Evolutionary conservation across 495 filamentous ascomycete species (phyloP).

Genomic region (Hyaloscypha variabilis): DNA sequence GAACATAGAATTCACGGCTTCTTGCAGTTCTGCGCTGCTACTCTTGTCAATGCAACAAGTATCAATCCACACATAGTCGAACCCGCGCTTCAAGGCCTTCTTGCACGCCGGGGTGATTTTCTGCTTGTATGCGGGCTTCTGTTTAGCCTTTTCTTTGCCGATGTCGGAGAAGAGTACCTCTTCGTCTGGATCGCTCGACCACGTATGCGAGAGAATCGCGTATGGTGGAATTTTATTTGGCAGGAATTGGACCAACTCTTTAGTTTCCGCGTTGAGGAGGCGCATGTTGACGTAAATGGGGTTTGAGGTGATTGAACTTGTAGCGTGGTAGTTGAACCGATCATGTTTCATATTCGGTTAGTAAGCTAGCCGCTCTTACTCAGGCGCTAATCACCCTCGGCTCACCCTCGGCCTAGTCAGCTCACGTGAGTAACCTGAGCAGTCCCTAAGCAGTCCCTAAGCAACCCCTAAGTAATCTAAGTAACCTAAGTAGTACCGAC

Average conservation of each 20-base stretch:
- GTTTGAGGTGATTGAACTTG: too few species aligned
- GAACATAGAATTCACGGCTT: conserved; percentile 4
- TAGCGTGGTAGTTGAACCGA: too few species aligned
- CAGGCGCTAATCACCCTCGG: too few species aligned
- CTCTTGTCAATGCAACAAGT: conserved; percentile 2
- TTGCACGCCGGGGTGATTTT: background rate
- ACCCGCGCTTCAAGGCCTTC: background rate
- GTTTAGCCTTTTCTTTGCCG: conserved; percentile 1
- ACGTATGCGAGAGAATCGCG: conserved; percentile 2
- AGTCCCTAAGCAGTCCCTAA: too few species aligned
- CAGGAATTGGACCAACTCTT: background rate
- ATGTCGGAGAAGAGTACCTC: background rate
- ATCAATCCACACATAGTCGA: conserved; percentile 8
- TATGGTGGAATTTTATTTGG: conserved; percentile 4
- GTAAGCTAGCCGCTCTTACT: too few species aligned
- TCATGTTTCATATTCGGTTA: too few species aligned
- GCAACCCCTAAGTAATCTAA: too few species aligned
- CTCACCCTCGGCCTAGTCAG: too few species aligned
- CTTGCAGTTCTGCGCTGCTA: background rate
- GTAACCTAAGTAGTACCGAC: too few species aligned
- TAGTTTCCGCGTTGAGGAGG: background rate
- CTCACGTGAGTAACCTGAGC: too few species aligned
- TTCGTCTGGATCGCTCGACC: background rate
- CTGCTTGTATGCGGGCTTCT: background rate
- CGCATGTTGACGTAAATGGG: background rate